These are phyloP conservation scores for Cryphonectria parasitica DNA, from an alignment of 2,329 filamentous ascomycete species.

Conservation along the genomic window DNA sequence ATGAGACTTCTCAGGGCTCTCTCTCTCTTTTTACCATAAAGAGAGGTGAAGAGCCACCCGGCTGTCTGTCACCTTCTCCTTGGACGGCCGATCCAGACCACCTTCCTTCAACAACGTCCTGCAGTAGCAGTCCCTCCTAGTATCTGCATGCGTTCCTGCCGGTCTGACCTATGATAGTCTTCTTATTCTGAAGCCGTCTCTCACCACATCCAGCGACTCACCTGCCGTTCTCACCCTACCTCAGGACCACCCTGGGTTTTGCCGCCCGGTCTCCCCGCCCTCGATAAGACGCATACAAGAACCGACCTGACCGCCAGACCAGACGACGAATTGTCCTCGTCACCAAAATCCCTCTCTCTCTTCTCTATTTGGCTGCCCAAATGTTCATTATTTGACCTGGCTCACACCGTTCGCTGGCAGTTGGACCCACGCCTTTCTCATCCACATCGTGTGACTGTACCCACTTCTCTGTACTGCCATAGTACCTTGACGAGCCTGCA, in stretches of 20 bases:
- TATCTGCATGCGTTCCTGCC: conserved; percentile 20
- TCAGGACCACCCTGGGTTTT: conserved; percentile 8
- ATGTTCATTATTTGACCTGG: neutral
- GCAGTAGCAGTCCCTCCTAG: conserved; percentile 9
- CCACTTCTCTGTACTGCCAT: neutral
- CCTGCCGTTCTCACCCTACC: conserved; percentile 8
- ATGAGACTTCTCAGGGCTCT: neutral
- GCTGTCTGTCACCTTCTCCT: neutral
- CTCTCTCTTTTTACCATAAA: neutral
- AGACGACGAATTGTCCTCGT: neutral
- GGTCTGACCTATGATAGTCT: conserved; percentile 22
- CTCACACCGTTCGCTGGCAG: neutral
- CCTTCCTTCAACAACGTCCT: neutral
- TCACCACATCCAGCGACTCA: conserved; percentile 15
- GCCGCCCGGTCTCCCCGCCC: conserved; percentile 2
- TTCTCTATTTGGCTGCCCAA: neutral
- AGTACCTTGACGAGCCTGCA: neutral
- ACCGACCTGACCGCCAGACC: conserved; percentile 19
- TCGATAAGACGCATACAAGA: conserved; percentile 17
- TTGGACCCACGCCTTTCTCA: conserved; percentile 1
- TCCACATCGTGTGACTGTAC: conserved; percentile 4
- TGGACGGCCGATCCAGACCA: neutral
- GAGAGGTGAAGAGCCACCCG: conserved; percentile 10
- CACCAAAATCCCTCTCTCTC: neutral
- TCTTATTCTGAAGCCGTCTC: conserved; percentile 9